phyloP scores from a whole-genome alignment of 23 red algal genomes.

The Pyropia yezoensis region DNA sequence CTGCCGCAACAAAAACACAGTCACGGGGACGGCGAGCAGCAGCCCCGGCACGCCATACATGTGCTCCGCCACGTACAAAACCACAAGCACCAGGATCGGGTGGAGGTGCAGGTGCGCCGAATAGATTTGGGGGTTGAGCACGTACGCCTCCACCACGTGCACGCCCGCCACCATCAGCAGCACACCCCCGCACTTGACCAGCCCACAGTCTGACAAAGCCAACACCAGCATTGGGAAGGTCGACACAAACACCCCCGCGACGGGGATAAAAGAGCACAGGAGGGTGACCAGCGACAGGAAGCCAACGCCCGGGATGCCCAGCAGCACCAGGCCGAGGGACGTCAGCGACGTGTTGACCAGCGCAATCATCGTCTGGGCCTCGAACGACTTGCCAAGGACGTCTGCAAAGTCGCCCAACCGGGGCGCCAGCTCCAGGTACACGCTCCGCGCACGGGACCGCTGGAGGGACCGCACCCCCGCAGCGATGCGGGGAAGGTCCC shows the following conservation, averaged over 20 bases:
- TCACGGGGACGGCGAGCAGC: conserved; percentile 76
- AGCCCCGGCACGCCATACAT: conserved; percentile 76
- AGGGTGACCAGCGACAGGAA: conserved; percentile 81
- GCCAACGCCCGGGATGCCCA: conserved; percentile 74
- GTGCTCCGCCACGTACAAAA: conserved; percentile 91
- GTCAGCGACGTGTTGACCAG: conserved; percentile 87
- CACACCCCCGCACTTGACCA: conserved; percentile 50
- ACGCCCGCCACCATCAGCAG: conserved; percentile 90
- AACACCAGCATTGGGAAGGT: conserved; percentile 89
- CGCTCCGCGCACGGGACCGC: conserved; percentile 40
- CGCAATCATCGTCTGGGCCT: conserved; percentile 96
- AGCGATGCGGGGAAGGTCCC: conserved; percentile 76
- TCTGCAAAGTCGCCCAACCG: conserved; percentile 62
- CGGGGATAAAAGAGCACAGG: conserved; percentile 94
- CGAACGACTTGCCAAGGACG: conserved; percentile 86
- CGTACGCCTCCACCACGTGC: conserved; percentile 84
- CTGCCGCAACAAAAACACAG: conserved; percentile 75
- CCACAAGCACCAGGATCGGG: conserved; percentile 79
- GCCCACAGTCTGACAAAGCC: conserved; percentile 85
- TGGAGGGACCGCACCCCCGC: conserved; percentile 38
- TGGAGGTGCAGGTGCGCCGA: conserved; percentile 87
- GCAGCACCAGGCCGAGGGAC: conserved; percentile 51
- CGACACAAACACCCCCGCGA: conserved; percentile 86
- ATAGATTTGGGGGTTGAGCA: conserved; percentile 93
- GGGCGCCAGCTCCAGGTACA: conserved; percentile 81